Conservation (phyloP, 768 basidiomycete genomes). For the Suillus fuscotomentosus region DNA sequence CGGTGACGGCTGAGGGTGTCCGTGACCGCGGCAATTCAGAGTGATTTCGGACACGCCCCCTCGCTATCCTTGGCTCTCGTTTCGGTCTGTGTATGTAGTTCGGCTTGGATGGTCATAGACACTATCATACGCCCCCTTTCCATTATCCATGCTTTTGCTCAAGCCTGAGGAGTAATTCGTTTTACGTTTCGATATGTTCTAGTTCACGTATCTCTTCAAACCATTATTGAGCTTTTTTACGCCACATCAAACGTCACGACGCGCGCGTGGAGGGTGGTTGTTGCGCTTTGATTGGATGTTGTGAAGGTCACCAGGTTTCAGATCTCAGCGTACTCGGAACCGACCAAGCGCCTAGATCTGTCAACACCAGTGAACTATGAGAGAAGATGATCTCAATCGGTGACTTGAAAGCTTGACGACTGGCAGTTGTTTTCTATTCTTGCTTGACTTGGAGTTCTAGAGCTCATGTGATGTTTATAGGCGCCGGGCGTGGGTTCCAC, state of each 20-base stretch:
- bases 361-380: too few species aligned
- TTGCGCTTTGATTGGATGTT: not conserved
- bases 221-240: constrained; percentile 5
- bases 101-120: constrained; percentile 10
- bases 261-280: not conserved
- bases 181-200: constrained; percentile 9
- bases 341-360: not conserved
- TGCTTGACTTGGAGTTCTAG: too few species aligned
- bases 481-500: not conserved
- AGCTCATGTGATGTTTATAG: not conserved
- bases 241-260: not conserved
- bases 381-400: too few species aligned
- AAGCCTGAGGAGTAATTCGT: constrained; percentile 1
- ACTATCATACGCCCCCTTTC: constrained; percentile 1
- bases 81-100: constrained; percentile 8
- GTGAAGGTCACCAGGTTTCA: not conserved
- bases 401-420: not conserved
- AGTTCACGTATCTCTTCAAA: constrained; percentile 7
- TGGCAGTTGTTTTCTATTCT: not conserved
- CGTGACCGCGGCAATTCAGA: constrained; percentile 41
- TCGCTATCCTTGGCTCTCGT: not conserved
- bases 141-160: constrained; percentile 5
- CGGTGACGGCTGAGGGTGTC: constrained; percentile 48
- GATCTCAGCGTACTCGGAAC: not conserved
- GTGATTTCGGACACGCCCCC: constrained; percentile 15